Percentiles rank a stretch among this genome's conserved stretches.
Conservation (phyloP, 2,329 filamentous ascomycete genomes). For the Fusarium sp. region DNA sequence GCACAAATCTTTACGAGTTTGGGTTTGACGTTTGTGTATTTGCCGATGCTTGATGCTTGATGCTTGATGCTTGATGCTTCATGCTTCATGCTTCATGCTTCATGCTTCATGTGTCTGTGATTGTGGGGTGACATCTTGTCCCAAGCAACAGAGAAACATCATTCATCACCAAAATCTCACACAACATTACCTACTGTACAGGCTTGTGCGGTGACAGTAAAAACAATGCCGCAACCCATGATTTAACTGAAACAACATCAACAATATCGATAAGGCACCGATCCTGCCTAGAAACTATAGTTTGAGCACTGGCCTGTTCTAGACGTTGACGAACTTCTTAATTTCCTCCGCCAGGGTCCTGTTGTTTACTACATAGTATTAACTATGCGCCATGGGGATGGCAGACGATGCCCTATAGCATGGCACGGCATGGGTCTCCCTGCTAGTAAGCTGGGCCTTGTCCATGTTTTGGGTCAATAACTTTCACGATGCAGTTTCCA, state of each 20-base stretch:
- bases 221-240: slow-evolving; percentile 4
- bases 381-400: slow-evolving; percentile 28
- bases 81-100: slow-evolving; percentile 14
- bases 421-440: slow-evolving; percentile 41
- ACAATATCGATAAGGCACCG: slow-evolving; percentile 4
- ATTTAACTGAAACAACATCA: slow-evolving; percentile 3
- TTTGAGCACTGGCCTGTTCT: slow-evolving; percentile 26
- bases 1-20: not conserved
- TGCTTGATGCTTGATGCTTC: no score
- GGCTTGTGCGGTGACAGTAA: not conserved
- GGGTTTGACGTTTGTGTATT: slow-evolving; percentile 6
- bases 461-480: slow-evolving; percentile 26
- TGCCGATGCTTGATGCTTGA: not conserved
- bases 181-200: slow-evolving; percentile 24
- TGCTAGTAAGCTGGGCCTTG: slow-evolving; percentile 25
- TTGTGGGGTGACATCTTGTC: no score
- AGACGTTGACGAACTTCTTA: slow-evolving; percentile 22
- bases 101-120: slow-evolving; percentile 14
- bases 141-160: no score
- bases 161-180: not conserved
- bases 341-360: slow-evolving; percentile 32
- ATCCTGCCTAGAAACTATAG: slow-evolving; percentile 21
- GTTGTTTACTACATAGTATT: slow-evolving; percentile 17
- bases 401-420: slow-evolving; percentile 27
- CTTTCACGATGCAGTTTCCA: slow-evolving; percentile 42